Percentiles rank a stretch among this genome's conserved stretches.
phyloP scores from a whole-genome alignment of 2,329 filamentous ascomycete genomes.

The Hymenoscyphus fructigenus region DNA sequence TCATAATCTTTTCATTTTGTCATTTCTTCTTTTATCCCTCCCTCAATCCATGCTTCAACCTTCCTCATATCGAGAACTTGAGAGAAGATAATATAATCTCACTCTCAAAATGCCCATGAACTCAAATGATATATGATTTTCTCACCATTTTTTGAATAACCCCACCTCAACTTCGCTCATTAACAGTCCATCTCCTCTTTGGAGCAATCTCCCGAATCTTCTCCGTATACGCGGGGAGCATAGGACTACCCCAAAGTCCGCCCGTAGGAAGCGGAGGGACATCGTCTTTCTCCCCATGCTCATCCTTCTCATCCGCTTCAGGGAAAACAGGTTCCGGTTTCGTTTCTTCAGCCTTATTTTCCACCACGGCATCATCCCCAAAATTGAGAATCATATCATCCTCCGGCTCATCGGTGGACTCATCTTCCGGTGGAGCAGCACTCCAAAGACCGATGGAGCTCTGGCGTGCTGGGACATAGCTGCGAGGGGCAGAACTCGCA shows the following conservation, averaged over 20 bases:
- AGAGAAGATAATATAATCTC: background rate
- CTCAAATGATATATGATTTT: background rate
- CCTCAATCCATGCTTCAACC: background rate
- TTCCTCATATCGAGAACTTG: background rate
- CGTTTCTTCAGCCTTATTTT: background rate
- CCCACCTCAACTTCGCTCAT: constrained; percentile 37
- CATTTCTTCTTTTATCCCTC: background rate
- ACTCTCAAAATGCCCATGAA: background rate
- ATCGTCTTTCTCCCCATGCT: constrained; percentile 32
- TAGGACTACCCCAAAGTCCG: constrained; percentile 46
- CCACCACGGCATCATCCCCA: constrained; percentile 37
- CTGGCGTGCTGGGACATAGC: constrained; percentile 27
- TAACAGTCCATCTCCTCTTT: constrained; percentile 58
- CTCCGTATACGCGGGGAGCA: constrained; percentile 47
- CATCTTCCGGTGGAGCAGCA: constrained; percentile 43
- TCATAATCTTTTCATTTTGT: background rate
- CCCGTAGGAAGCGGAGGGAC: constrained; percentile 37
- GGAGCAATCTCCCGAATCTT: constrained; percentile 46
- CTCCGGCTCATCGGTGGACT: constrained; percentile 48
- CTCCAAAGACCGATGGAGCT: constrained; percentile 50
- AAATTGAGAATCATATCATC: constrained; percentile 52
- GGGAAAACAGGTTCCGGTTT: background rate
- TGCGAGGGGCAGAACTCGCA: constrained; percentile 25
- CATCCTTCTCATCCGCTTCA: constrained; percentile 11
- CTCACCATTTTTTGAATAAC: background rate